Evolutionary conservation across 768 basidiomycete genomes (phyloP), one percentile per base, ranked within the genome.

Genomic region (Agaricus blazei): DNA sequence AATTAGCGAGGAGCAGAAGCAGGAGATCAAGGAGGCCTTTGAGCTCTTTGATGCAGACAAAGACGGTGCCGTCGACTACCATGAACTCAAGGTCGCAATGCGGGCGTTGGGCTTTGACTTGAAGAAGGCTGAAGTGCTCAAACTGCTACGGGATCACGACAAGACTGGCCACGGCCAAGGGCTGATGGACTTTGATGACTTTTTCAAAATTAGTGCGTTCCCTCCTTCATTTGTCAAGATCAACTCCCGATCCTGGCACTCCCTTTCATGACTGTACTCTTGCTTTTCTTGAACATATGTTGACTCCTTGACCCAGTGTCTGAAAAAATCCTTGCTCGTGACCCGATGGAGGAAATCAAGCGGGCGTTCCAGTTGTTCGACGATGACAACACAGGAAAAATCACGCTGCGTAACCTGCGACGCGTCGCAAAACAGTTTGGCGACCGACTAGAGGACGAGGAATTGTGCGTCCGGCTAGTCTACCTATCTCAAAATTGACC

Each of bases 11-110:
- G 90, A 93, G 67, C 90, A 93, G 64, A 90, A 90, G 63, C 90
- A 93, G 64, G 97, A 99, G 71, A 95, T 98, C 53, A 94, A 94
- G 70, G 97, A 99, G 65, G 97, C 97, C 0, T 99, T 99, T 65
- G 96, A 98, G 70, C 85, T 99, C 52, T 99, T 99, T 67, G 97
- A 99, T 73, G 91, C 94, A 44, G 97, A 99, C 80, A 97, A 98
- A 76, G 97, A 99, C 66, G 92, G 92, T 34, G 85, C 81, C 50
- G 78, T 98, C 54, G 97, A 98, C 73, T 98, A 98, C 72, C 97
- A 99, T 73, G 97, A 99, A 68, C 81, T 98, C 64, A 99, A 98
- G 71, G 97, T 99, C 64, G 94, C 96, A 50, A 95, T 99, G 92
- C 82, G 97, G 44, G 97, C 97, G 1, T 74, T 99, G 56, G 97